Evolutionary conservation across 495 filamentous ascomycete species (phyloP).

Genomic region (Pseudotulostoma volvatum): DNA sequence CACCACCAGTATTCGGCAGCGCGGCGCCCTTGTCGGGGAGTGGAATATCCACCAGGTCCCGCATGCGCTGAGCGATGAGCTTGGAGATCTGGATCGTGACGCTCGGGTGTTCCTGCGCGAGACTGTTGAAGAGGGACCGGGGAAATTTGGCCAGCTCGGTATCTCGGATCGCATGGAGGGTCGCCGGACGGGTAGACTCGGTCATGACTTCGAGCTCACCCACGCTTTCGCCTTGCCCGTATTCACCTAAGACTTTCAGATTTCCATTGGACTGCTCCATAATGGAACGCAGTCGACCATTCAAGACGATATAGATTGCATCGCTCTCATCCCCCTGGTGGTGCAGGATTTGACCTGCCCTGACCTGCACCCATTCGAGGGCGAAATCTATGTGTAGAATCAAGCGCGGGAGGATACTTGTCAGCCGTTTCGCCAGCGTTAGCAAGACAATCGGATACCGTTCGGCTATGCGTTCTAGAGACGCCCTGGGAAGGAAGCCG

Average conservation of each 20-base stretch:
- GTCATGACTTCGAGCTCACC: constrained; percentile 96
- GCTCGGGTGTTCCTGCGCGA: constrained; percentile 89
- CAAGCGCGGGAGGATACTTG: constrained; percentile 73
- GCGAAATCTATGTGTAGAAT: constrained; percentile 97
- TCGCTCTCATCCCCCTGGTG: constrained; percentile 93
- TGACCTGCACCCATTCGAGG: constrained; percentile 92
- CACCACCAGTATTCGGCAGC: constrained; percentile 33
- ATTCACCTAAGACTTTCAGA: constrained; percentile 84
- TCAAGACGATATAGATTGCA: constrained; percentile 94
- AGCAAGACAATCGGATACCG: constrained; percentile 79
- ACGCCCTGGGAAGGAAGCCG: constrained; percentile 74
- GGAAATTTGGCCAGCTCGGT: constrained; percentile 94
- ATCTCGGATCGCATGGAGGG: constrained; percentile 88
- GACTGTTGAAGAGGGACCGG: constrained; percentile 88
- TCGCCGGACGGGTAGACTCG: constrained; percentile 73
- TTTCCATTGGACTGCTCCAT: constrained; percentile 60
- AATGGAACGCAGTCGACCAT: constrained; percentile 71
- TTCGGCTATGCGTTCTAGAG: constrained; percentile 83
- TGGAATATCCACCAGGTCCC: constrained; percentile 67
- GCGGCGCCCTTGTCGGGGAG: constrained; percentile 44
- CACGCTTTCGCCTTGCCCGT: constrained; percentile 92
- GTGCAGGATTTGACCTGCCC: constrained; percentile 85
- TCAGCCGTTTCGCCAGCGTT: constrained; percentile 89
- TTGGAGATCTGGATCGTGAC: constrained; percentile 99
- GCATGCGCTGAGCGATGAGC: constrained; percentile 91